phyloP scores from a whole-genome alignment of 441 rosid species.

The Populus hybrid region DNA sequence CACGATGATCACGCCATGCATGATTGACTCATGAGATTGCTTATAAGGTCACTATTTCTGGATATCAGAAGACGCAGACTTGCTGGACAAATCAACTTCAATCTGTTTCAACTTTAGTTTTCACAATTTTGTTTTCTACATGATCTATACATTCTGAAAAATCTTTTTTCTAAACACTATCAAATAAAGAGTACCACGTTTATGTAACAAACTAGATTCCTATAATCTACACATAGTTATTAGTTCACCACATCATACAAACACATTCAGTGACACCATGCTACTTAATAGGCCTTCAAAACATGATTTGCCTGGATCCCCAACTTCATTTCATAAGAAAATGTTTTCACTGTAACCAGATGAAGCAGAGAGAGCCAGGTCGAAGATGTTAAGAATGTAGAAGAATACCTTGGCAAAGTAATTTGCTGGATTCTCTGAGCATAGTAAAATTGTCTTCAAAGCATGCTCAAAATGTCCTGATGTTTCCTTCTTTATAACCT shows the following conservation, averaged over 20 bases:
- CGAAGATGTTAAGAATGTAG: not conserved
- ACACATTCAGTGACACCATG: not conserved
- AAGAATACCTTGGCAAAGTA: conserved; percentile 54
- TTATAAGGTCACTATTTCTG: too few species aligned
- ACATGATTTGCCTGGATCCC: not conserved
- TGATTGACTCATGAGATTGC: too few species aligned
- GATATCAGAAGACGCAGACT: too few species aligned
- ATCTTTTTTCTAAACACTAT: not conserved
- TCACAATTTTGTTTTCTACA: too few species aligned
- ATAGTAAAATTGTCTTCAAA: conserved; percentile 47
- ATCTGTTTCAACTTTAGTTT: too few species aligned
- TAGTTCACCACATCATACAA: not conserved
- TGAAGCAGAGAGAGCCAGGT: not conserved
- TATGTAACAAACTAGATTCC: not conserved
- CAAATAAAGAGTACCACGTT: not conserved
- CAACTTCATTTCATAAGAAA: not conserved
- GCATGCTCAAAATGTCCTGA: conserved; percentile 51
- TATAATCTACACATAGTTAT: not conserved
- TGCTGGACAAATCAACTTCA: too few species aligned
- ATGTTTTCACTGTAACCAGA: not conserved
- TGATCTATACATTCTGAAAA: too few species aligned
- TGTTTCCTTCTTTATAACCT: conserved; percentile 60
- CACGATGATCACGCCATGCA: too few species aligned
- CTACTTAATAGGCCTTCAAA: not conserved
- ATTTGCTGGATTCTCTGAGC: conserved; percentile 50